Base-by-base conservation (phyloP, 2,329 filamentous ascomycete species). In the Clathrospora elynae region DNA sequence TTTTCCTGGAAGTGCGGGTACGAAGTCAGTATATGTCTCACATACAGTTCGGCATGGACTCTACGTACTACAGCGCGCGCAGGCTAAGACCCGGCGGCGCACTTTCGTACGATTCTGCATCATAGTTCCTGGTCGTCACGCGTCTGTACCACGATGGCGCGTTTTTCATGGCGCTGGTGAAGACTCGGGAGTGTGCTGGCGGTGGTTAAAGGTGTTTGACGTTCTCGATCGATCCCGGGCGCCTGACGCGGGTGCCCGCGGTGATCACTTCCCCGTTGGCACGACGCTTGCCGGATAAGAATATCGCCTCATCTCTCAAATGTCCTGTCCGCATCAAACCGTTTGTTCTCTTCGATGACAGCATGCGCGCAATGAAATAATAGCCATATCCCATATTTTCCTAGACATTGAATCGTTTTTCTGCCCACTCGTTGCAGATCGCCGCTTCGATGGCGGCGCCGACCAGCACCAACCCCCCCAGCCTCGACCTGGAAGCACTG, bases 21-120 rank as follows among this genome's bases (percentile, higher is more conserved):
- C n/a, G n/a, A n/a, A n/a, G n/a, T n/a, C n/a, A n/a, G n/a, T n/a
- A n/a, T n/a, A n/a, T n/a, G n/a, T n/a, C n/a, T n/a, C n/a, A n/a
- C n/a, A n/a, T n/a, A n/a, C n/a, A n/a, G n/a, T n/a, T n/a, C n/a
- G n/a, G n/a, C n/a, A n/a, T n/a, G n/a, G n/a, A n/a, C n/a, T n/a
- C n/a, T n/a, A n/a, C n/a, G n/a, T n/a, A n/a, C n/a, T n/a, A n/a
- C 66, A 69, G 44, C 66, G 59, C 9, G 66, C 66, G 46, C 66
- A 69, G 31, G 66, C 66, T 28, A 69, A 55, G 41, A 69, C 66
- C 12, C 66, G 52, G 28, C 66, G 60, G 32, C 66, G 59, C 28
- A 69, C 66, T 51, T 63, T 69, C 38, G 57, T 61, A 33, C 60
- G 59, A 45, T 49, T 64, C 53, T 66, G 58, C 64, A 66, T 68